Evolutionary conservation across 2,329 filamentous ascomycete species (phyloP).

Genomic region (Calonectria pauciramosa): DNA sequence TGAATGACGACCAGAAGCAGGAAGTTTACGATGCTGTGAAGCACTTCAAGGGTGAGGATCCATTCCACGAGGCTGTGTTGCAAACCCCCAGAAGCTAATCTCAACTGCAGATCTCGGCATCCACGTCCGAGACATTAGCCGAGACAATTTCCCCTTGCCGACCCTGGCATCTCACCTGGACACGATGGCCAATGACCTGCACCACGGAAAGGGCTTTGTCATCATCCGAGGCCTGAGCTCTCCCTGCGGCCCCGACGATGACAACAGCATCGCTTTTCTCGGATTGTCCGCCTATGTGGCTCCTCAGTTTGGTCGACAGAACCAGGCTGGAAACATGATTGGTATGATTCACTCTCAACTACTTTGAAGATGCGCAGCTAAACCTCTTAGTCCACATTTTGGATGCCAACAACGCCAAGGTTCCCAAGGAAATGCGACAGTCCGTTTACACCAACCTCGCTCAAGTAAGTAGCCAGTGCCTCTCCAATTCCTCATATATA

Average conservation of each 20-base stretch:
- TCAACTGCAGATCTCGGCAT: background rate
- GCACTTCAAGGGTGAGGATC: background rate
- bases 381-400: background rate
- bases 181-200: background rate
- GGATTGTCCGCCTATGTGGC: background rate
- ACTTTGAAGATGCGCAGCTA: background rate
- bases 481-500: rapidly evolving
- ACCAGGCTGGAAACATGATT: background rate
- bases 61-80: background rate
- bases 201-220: background rate
- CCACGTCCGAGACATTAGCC: background rate
- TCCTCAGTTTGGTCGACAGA: background rate
- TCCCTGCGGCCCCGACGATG: background rate
- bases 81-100: background rate
- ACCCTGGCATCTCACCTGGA: background rate
- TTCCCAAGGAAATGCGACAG: slow-evolving; percentile 1
- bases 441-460: slow-evolving; percentile 3
- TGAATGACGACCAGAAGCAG: background rate
- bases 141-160: background rate
- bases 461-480: background rate
- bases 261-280: background rate
- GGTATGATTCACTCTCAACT: background rate
- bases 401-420: background rate
- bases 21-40: background rate
- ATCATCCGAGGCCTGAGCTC: background rate